Percentiles rank a stretch among this genome's conserved stretches.
Evolutionary conservation across 257 asterid genomes (phyloP).

Genomic region (Solanum habrochaites): DNA sequence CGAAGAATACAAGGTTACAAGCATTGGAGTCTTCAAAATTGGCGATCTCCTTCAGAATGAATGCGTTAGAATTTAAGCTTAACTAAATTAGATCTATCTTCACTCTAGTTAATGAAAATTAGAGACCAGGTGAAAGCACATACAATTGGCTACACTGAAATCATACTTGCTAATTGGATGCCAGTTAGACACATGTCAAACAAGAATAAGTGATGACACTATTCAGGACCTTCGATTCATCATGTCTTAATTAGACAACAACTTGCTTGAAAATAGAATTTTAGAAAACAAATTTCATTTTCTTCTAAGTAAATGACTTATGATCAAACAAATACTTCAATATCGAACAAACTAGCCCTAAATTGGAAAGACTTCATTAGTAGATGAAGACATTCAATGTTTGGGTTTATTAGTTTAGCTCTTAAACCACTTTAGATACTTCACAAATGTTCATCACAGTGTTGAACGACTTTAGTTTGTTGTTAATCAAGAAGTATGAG

Average conservation of each 20-base stretch:
- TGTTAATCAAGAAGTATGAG: background rate
- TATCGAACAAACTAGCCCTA: background rate
- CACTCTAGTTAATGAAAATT: background rate
- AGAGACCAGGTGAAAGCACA: background rate
- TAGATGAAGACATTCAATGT: background rate
- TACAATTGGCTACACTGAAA: background rate
- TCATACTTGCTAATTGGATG: background rate
- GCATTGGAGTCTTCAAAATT: background rate
- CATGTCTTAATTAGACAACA: background rate
- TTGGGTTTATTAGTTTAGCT: background rate
- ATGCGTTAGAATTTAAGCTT: background rate
- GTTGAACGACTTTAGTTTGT: background rate
- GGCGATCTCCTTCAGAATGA: background rate
- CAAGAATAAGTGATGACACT: background rate
- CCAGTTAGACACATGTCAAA: background rate
- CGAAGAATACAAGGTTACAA: background rate
- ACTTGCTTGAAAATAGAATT: background rate
- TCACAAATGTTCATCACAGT: background rate
- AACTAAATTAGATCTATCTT: background rate
- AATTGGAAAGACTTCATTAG: background rate
- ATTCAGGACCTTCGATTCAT: background rate
- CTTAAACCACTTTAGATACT: background rate
- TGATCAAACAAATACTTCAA: background rate
- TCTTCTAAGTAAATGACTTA: background rate
- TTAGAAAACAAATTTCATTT: background rate